Conservation (phyloP, 1,284 basidiomycete genomes). For the Apiotrichum siamense region DNA sequence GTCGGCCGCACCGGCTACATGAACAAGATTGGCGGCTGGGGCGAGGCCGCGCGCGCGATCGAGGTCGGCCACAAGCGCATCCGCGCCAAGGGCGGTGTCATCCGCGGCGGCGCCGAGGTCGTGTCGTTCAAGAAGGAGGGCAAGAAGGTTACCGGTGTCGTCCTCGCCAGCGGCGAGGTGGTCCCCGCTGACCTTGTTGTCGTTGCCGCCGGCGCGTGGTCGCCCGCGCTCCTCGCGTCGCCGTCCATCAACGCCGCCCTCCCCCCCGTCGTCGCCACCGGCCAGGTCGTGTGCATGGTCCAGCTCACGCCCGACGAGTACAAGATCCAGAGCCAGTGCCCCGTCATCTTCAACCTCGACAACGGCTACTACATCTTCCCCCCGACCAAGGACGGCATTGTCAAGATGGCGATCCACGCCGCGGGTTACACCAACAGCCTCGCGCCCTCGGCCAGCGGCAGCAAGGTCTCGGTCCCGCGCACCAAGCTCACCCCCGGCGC, state of each 20-base stretch:
- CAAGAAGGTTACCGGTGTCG: constrained; percentile 58
- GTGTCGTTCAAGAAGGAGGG: constrained; percentile 43
- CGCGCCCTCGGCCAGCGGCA: constrained; percentile 24
- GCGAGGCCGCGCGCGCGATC: constrained; percentile 65
- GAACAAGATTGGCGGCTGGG: constrained; percentile 81
- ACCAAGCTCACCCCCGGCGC: constrained; percentile 43
- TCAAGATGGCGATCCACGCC: constrained; percentile 51
- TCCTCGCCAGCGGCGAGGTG: constrained; percentile 57
- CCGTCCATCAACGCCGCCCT: constrained; percentile 40
- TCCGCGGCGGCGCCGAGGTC: constrained; percentile 58
- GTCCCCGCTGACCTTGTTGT: constrained; percentile 40
- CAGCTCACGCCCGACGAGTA: constrained; percentile 67
- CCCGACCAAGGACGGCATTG: constrained; percentile 44
- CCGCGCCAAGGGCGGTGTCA: constrained; percentile 55
- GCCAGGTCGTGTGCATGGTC: constrained; percentile 67
- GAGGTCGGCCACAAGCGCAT: constrained; percentile 58
- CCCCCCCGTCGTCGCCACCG: constrained; percentile 39
- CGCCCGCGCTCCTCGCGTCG: constrained; percentile 65
- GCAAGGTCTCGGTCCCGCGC: constrained; percentile 39
- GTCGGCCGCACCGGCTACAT: constrained; percentile 55
- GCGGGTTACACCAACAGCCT: constrained; percentile 35
- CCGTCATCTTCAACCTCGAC: constrained; percentile 53
- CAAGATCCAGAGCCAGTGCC: constrained; percentile 56
- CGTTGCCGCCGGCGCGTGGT: constrained; percentile 52
- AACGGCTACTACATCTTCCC: constrained; percentile 50